Base-by-base conservation (phyloP, 345 rosid genomes). In the Raphanus sativus region DNA sequence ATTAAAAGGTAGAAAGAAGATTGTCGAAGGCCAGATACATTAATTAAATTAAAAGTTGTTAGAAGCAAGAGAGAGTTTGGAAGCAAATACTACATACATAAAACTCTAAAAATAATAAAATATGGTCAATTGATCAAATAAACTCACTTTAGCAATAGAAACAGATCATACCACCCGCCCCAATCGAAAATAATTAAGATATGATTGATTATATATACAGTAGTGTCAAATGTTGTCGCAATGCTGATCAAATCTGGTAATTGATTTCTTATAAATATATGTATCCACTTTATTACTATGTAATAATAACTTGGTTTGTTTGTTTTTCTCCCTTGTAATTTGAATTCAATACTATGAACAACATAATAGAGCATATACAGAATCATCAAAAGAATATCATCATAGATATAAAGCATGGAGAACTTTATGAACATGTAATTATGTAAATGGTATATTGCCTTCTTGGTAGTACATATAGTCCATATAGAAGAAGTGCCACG, bases 21-120 rank as follows among this genome's bases (percentile, higher is more conserved):
- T 11, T 16, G 6, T 52, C 17, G 28, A 68, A 29, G 17, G 69
- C 33, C 32, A 8, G 12, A 50, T 10, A 54, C 59, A 54, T 54
- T 16, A 54, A 12, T n/a, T n/a, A n/a, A n/a, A n/a, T n/a, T n/a
- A n/a, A n/a, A 21, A 33, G 52, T 69, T 69, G 68, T 69, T 52
- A 36, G 36, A 8, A 13, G 26, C 15, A 0, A 24, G 58, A 34
- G n/a, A n/a, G n/a, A 6, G 10, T 6, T 32, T 32, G 34, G 40
- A 34, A 34, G 8, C 40, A 34, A 34, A 34, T 34, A 9, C 40
- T 34, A 34, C 58, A 54, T 54, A 7, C 9, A 17, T 24, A 38
- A 54, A 38, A 38, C 45, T 36, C 40, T 36, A 36, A 36, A 36
- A 8, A 36, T 10, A 36, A 36, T 36, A 50, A 48, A 50, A 50